Conservation (phyloP, 352 stramenopile species). For the Pythium scleroteichum region DNA sequence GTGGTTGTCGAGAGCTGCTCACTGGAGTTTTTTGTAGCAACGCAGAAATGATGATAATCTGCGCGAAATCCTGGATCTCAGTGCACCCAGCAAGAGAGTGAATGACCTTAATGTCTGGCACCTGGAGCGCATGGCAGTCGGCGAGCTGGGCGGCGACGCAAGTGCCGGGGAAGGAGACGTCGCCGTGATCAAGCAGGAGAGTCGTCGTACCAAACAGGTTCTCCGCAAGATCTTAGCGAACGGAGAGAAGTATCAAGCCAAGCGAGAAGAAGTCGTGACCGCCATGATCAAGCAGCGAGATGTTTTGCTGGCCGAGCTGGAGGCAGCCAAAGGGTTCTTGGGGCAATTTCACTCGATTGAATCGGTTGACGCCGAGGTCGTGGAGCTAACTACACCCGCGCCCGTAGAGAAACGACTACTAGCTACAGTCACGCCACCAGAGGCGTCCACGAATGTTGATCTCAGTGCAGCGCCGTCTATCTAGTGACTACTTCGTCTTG, state of each 20-base stretch:
- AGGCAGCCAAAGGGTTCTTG: conserved; percentile 74
- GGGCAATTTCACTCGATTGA: conserved; percentile 58
- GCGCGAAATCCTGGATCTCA: conserved; percentile 74
- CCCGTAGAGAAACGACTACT: conserved; percentile 68
- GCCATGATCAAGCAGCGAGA: conserved; percentile 79
- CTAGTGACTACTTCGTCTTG: conserved; percentile 19
- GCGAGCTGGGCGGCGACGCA: conserved; percentile 53
- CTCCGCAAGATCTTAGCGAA: conserved; percentile 60
- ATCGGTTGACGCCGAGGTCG: conserved; percentile 32
- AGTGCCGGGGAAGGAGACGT: conserved; percentile 40
- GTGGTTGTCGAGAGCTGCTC: background rate
- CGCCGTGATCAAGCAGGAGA: conserved; percentile 61
- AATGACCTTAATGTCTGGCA: conserved; percentile 74
- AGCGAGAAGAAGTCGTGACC: conserved; percentile 54
- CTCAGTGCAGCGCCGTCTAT: conserved; percentile 51
- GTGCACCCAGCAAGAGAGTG: conserved; percentile 52
- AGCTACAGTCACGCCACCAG: conserved; percentile 50
- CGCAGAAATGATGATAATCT: conserved; percentile 77
- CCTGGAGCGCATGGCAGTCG: conserved; percentile 80
- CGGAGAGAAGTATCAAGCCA: conserved; percentile 47
- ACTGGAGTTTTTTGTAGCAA: conserved; percentile 38
- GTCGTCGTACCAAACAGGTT: conserved; percentile 54
- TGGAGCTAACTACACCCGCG: conserved; percentile 54
- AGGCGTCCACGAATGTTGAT: conserved; percentile 47
- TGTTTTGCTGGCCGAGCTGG: conserved; percentile 58